Evolutionary conservation across 768 basidiomycete species (phyloP).

Genomic region (Tubosaeta sp.): DNA sequence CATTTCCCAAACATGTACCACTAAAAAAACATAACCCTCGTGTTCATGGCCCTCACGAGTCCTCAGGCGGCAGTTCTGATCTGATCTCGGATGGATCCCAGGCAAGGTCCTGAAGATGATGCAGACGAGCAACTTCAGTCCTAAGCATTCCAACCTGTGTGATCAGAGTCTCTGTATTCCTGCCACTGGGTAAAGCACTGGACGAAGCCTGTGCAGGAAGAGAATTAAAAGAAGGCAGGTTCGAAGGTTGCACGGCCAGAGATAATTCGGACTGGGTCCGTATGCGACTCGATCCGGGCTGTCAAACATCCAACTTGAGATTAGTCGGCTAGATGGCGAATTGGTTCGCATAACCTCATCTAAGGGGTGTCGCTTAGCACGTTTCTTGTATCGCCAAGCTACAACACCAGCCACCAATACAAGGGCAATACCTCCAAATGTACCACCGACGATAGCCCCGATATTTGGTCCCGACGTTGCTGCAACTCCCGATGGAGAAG

Average conservation of each 20-base stretch:
- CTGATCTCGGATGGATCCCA: not conserved
- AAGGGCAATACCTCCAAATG: constrained; percentile 2
- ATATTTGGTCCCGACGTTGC: not conserved
- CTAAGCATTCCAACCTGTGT: not conserved
- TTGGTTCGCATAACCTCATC: too few relatives aligned
- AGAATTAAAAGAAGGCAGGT: not conserved
- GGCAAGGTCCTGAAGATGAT: not conserved
- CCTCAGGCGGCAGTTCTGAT: not conserved
- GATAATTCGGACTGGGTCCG: not conserved
- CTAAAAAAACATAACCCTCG: too few relatives aligned
- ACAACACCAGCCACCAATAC: not conserved
- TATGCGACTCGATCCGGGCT: not conserved
- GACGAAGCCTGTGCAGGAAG: not conserved
- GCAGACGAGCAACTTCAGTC: constrained; percentile 10
- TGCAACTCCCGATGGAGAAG: not conserved
- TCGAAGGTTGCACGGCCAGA: not conserved
- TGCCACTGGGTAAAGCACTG: not conserved
- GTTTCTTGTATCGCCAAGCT: constrained; percentile 1
- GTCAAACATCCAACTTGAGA: not conserved
- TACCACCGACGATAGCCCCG: constrained; percentile 2
- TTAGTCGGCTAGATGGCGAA: not conserved
- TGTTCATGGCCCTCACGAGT: not conserved
- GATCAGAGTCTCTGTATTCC: not conserved
- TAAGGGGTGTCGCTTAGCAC: not conserved
- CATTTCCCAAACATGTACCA: too few relatives aligned